phyloP scores from a whole-genome alignment of 2,329 filamentous ascomycete species.

The Phoma sp. region DNA sequence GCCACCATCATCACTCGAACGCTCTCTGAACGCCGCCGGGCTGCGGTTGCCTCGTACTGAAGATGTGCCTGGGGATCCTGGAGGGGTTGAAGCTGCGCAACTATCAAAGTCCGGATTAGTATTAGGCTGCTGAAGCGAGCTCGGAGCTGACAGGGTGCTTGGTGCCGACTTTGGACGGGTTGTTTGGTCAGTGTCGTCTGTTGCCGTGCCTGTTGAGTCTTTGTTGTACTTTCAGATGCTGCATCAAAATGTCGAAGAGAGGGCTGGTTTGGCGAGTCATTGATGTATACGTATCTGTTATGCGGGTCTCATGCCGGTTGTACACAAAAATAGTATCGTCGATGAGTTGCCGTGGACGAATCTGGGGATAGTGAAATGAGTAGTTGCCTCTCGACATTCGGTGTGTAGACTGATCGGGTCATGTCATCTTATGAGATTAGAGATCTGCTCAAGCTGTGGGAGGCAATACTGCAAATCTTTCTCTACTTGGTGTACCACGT shows the following conservation, averaged over 20 bases:
- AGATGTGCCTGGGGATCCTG: constrained; percentile 28
- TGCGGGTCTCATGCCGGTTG: not conserved
- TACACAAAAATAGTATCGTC: not conserved
- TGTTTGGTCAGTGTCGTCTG: constrained; percentile 2
- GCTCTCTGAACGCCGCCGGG: constrained; percentile 29
- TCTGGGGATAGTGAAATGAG: not conserved
- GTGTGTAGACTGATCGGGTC: not conserved
- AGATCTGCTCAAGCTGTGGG: not conserved
- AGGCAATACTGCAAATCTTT: not conserved
- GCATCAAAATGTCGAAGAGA: not conserved
- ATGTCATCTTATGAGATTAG: not conserved
- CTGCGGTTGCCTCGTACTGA: constrained; percentile 33
- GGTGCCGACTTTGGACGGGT: constrained; percentile 28
- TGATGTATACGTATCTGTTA: not conserved
- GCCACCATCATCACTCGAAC: constrained; percentile 39
- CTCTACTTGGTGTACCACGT: not conserved
- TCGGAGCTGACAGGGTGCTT: constrained; percentile 27
- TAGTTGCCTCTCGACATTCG: not conserved
- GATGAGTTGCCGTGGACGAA: not conserved
- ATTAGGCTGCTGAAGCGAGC: constrained; percentile 37
- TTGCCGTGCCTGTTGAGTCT: not conserved
- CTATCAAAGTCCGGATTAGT: constrained; percentile 47
- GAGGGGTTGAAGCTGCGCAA: constrained; percentile 41
- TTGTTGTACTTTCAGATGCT: not conserved
- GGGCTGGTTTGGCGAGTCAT: not conserved